These are phyloP conservation scores for Dothistroma septosporum DNA, from an alignment of 2,329 filamentous ascomycete species.

Conservation along the genomic window DNA sequence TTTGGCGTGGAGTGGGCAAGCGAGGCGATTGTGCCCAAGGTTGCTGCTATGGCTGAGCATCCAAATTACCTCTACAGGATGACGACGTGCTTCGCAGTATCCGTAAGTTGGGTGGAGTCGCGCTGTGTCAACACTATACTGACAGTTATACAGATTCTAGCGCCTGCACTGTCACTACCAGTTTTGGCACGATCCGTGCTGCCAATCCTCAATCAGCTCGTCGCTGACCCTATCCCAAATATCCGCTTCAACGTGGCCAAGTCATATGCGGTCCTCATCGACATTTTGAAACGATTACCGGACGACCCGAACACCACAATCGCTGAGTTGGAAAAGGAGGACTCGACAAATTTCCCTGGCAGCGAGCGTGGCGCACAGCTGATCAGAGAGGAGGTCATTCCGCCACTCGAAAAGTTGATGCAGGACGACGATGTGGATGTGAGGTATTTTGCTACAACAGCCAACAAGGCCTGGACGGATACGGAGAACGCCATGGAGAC, in stretches of 20 bases:
- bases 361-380: conserved; percentile 32
- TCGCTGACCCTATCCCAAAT: conserved; percentile 92
- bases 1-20: conserved; percentile 98
- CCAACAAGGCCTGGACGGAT: conserved; percentile 54
- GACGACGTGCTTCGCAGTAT: conserved; percentile 99
- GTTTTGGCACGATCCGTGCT: conserved; percentile 91
- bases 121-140: neutral
- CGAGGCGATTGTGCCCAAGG: conserved; percentile 95
- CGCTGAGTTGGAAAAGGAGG: conserved; percentile 76
- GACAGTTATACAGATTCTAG: conserved; percentile 65
- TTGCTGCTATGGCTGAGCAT: conserved; percentile 96
- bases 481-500: conserved; percentile 33
- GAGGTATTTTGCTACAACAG: conserved; percentile 92
- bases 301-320: conserved; percentile 71
- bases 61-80: conserved; percentile 99
- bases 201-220: conserved; percentile 92
- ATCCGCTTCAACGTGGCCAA: conserved; percentile 99
- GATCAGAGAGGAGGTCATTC: conserved; percentile 62
- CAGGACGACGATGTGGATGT: conserved; percentile 98
- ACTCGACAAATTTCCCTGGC: conserved; percentile 51
- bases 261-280: conserved; percentile 86
- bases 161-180: conserved; percentile 85
- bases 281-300: conserved; percentile 85
- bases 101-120: conserved; percentile 59
- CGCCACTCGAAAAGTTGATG: conserved; percentile 90